Evolutionary conservation across 2,329 filamentous ascomycete species (phyloP), one percentile per base, ranked within the genome.

Genomic region (Fusarium tanahbumbuense): DNA sequence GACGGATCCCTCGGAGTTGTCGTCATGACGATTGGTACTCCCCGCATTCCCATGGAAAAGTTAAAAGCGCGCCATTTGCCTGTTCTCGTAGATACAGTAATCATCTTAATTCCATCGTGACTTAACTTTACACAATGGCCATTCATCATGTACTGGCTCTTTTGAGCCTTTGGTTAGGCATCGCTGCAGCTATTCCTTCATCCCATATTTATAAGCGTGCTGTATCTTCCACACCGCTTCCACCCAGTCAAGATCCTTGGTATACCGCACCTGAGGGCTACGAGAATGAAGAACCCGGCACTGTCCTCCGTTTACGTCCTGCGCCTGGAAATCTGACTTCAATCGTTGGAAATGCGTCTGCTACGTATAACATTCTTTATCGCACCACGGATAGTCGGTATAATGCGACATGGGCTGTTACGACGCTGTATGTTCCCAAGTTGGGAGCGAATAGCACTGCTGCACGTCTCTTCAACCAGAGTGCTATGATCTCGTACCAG

Each of bases 311-410:
- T 13, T 6, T 76, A 1, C 72, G 74, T 3, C 60, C 44, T 30
- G 72, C 74, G 1, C 74, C 67, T 0, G 74, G 74, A 16, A 75
- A 75, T 23, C 13, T 71, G 48, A 64, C 74, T 15, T 16, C 73
- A n/a, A 47, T 71, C 2, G 56, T 53, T 1, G 55, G 69, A 22
- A 75, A 75, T 30, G 53, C 55, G 15, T 74, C 73, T 5, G 70
- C 71, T 2, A 55, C 45, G 0, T 75, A 75, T 27, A 75, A 75
- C 16, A 62, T 75, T 5, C 70, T 75, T 13, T 75, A 68, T 53
- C 73, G 73, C 27, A 75, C 73, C 0, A 75, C 73, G 1, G 70
- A 74, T 37, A 75, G 73, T 54, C 67, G 64, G 22, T 74, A 75
- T 18, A 73, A 56, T 30, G 67, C 73, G 0, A 42, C 63, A 5